Base-by-base conservation (phyloP, 208 protist species). In the Leishmania amazonensis region DNA sequence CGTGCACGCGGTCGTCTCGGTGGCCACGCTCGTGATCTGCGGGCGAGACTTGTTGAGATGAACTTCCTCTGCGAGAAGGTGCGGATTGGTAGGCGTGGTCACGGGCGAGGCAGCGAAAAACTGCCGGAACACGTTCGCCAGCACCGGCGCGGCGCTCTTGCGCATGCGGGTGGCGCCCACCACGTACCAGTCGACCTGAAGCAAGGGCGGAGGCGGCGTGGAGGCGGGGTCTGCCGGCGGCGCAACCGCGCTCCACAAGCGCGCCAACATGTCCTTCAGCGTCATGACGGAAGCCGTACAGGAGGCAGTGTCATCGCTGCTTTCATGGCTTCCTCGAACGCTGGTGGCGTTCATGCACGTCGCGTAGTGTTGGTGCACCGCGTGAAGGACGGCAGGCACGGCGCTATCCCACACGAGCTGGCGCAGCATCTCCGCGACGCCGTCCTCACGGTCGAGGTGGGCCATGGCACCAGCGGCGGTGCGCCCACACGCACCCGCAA, bases 281-380 rank as follows among this genome's bases (percentile, higher is more conserved):
- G 1, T 7, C 42, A 35, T 35, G 42, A 51, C 68, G 21, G 68
- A 42, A 3, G 17, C 24, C 9, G 68, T 38, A 51, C 42, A 53
- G 21, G 68, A 74, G 24, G 68, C 19, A 0, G 40, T 31, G 8
- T 21, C 17, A 15, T 40, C 17, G 64, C 11, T 19, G 28, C 19
- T 1, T 15, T 13, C n/a, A 38, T 13, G 0, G 60, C 3, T 31
- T 42, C n/a, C 62, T 42, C n/a, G 31, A 68, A 68, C 31, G 62
- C 70, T 64, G 38, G 60, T 45, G 47, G 31, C 51, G 51, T 31
- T 28, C 21, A 45, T 4, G 2, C 38, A 51, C 40, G 57, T 3
- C 24, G 13, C 28, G 68, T 60, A 88, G 99, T 99, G 98, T 99
- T 99, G 81, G 99, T 93, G 89, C 96, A 96, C 31, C 99, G 98